These are phyloP conservation scores for Naegleria lovaniensis DNA, from an alignment of 208 protist species.

Conservation along the genomic window DNA sequence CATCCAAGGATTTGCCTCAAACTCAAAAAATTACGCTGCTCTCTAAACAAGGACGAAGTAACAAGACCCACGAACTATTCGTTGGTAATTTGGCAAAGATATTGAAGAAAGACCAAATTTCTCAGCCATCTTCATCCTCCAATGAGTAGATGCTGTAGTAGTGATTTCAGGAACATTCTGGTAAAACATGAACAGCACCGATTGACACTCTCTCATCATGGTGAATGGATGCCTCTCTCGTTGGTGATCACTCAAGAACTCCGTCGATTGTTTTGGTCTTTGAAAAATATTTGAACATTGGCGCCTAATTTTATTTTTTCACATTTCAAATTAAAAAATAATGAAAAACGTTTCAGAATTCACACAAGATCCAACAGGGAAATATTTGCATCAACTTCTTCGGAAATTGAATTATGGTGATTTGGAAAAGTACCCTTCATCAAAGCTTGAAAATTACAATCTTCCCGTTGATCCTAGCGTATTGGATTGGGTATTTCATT, in stretches of 20 bases:
- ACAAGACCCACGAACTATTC: background rate
- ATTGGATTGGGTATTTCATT: background rate
- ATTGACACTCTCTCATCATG: no score
- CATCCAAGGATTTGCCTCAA: background rate
- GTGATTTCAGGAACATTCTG: no score
- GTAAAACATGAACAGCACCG: no score
- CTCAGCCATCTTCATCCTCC: no score
- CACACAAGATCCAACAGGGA: background rate
- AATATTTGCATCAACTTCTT: background rate
- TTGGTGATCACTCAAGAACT: no score
- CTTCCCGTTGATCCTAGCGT: background rate
- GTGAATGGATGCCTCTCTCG: no score
- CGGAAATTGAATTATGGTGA: background rate
- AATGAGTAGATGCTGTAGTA: no score
- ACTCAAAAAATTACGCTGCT: background rate
- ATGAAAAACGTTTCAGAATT: no score
- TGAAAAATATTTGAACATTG: no score
- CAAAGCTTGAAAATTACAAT: background rate
- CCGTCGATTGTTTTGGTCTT: no score
- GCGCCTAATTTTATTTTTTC: no score
- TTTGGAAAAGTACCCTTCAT: background rate
- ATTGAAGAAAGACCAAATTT: background rate
- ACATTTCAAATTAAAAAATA: no score
- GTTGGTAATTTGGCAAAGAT: background rate
- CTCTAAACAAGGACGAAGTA: background rate